Evolutionary conservation across 805 yeast species (phyloP), one percentile per base, ranked within the genome.

Genomic region (Saccharomycopsis amapae): DNA sequence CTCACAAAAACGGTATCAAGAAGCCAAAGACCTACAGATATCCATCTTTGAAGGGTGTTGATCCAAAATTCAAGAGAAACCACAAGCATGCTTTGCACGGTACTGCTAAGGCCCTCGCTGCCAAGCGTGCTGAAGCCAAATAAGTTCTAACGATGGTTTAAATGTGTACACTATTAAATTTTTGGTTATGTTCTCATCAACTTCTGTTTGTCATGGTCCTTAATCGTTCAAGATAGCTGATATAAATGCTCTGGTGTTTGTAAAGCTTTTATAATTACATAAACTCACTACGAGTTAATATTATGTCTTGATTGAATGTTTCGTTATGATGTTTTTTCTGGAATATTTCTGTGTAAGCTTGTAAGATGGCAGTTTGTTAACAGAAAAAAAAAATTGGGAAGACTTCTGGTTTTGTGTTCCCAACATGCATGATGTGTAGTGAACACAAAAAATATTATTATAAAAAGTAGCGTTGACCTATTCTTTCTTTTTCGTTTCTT

Each of bases 1-100:
- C 97, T 68, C 98, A 93, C 97, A 89, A 83, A 72, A 93, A 93
- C 85, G 98, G 98, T 79, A 90, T 93, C 79, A 90, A 90, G 85
- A 93, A 90, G 89, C 96, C 97, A 65, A 85, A 79, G 82, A 83
- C 96, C 68, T 75, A 80, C 95, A 89, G 86, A 79, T 88, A 90
- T 82, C 96, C 96, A 62, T 89, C 97, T 59, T 79, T 87, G 75
- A 90, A 86, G 78, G 95, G 95, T 80, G 97, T 90, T 72, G 97
- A 93, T 75, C 81, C 98, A 70, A 93, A 93, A 84, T 93, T 93
- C 95, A 81, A 81, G 70, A 85, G 97, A 78, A 93, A 93, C 95
- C 97, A 90, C 93, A 89, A 85, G 77, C 85, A 80, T 75, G 97
- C 97, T 76, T 81, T 87, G 68, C 96, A 85, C 75, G 98, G 98